Conservation (phyloP, 75 land plant species). For the Cryptomeria japonica region DNA sequence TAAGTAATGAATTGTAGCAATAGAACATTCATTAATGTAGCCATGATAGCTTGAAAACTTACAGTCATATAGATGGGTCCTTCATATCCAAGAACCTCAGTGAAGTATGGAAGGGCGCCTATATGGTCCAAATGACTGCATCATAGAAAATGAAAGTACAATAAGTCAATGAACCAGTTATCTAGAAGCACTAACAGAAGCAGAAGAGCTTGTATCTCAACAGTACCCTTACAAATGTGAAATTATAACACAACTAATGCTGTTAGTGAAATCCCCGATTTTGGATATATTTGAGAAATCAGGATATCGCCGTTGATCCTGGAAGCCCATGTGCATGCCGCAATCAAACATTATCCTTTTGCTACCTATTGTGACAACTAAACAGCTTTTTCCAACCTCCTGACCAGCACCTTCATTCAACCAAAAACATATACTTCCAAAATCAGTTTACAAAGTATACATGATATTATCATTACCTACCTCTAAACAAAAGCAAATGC, state of each 20-base stretch:
- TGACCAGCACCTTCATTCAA: conserved; percentile 82
- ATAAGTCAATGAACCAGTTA: not conserved
- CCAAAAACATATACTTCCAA: not conserved
- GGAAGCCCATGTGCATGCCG: conserved; percentile 97
- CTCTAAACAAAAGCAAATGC: not conserved
- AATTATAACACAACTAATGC: conserved; percentile 75
- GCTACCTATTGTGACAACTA: conserved; percentile 83
- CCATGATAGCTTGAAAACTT: conserved; percentile 16
- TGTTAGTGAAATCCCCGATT: conserved; percentile 49
- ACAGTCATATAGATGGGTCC: conserved; percentile 99
- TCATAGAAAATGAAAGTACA: conserved; percentile 4
- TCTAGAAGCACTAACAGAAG: not conserved
- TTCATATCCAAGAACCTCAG: conserved; percentile 91
- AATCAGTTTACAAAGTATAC: not conserved
- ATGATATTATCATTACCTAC: not conserved
- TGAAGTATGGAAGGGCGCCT: conserved; percentile 97
- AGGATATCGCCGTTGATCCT: conserved; percentile 75
- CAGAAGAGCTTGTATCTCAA: not conserved
- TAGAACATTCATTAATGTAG: not conserved
- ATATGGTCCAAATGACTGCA: conserved; percentile 95
- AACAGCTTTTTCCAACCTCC: conserved; percentile 99
- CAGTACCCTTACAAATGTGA: conserved; percentile 84
- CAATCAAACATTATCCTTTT: conserved; percentile 98
- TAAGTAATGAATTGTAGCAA: not conserved
- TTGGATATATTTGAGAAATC: conserved; percentile 83